Base-by-base conservation (phyloP, 1,284 basidiomycete species). In the Naganishia albida region DNA sequence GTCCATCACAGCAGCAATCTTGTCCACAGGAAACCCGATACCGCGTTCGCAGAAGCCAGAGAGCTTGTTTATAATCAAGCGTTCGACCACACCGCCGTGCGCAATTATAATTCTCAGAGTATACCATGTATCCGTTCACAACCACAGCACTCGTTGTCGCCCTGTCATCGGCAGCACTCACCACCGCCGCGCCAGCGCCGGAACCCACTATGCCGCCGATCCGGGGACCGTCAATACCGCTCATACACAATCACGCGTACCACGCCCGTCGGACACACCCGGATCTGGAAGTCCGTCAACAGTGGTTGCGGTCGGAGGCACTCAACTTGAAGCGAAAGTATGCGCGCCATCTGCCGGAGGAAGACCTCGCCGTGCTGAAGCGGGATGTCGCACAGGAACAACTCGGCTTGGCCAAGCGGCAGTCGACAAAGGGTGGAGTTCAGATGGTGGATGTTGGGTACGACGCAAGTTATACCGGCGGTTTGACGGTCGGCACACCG, bases 401-500 rank as follows among this genome's bases (percentile, higher is more conserved):
- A 42, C 42, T 44, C 3, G 30, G 26, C 7, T 16, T 56, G 40
- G 52, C n/a, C 13, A 63, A 62, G 48, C 63, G 63, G n/a, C 63
- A 65, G 40, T 39, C 63, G 15, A 55, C 34, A 6, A 49, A 51
- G 15, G 67, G 63, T 7, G 48, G 60, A 20, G 67, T 62, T 34
- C 46, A 65, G 40, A 42, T 67, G 57, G 55, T 46, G 16, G 60
- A 68, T 28, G 67, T 68, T 4, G 64, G 64, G 3, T 57, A 56
- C 23, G 67, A 68, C 59, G 67, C 67, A 30, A 65, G 64, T 65
- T 68, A 68, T 44, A 59, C 64, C 34, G 73, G 71, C 1, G 55
- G 63, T 13, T 52, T 77, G n/a, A 67, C 62, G 30, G 72, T 77
- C 57, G 77, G 82, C n/a, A 80, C 78, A 1, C 79, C 79, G 13